Evolutionary conservation across 2,329 filamentous ascomycete species (phyloP), one percentile per base, ranked within the genome.

Genomic region (Bipolaris cookei): DNA sequence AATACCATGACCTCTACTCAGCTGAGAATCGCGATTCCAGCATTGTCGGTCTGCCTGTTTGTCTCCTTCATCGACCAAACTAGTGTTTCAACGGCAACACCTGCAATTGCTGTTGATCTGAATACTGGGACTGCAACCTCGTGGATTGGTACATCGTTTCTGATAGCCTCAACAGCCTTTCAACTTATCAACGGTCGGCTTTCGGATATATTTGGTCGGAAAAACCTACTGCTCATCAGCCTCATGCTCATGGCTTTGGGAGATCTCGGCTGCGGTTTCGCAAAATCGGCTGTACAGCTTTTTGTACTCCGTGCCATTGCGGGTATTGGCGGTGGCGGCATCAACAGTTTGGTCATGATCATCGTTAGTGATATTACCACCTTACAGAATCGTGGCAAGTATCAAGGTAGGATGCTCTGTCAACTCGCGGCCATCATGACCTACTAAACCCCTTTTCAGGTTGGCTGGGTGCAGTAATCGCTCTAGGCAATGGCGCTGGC

Each of bases 171-270:
- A 55, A 88, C 86, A 0, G 83, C 84, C 28, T 89, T 88, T 59
- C 86, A 87, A 59, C 84, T 88, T 59, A 79, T 89, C 1, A 88
- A 88, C 66, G 86, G 86, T n/a, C 80, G 85, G 5, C 65, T 87
- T 2, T 86, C 84, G 0, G 85, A 88, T 69, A 85, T 87, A 1
- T 81, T 87, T 52, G 84, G 85, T n/a, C 56, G 59, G 14, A 62
- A 59, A 13, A 58, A 56, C 28, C 32, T 62, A 87, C 14, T 84
- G 83, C 52, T 69, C 88, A 6, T 78, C 76, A 2, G 83, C 81
- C 72, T 87, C 2, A 77, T 76, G 0, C 70, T 87, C 10, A 76
- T 89, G 8, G 79, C 80, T 8, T 54, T 88, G 10, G 84, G 82
- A 1, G 85, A 88, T 67, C 72, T 89, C 44, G 76, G 86, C 0